phyloP scores from a whole-genome alignment of 805 yeast genomes.

The Saturnispora sekii region DNA sequence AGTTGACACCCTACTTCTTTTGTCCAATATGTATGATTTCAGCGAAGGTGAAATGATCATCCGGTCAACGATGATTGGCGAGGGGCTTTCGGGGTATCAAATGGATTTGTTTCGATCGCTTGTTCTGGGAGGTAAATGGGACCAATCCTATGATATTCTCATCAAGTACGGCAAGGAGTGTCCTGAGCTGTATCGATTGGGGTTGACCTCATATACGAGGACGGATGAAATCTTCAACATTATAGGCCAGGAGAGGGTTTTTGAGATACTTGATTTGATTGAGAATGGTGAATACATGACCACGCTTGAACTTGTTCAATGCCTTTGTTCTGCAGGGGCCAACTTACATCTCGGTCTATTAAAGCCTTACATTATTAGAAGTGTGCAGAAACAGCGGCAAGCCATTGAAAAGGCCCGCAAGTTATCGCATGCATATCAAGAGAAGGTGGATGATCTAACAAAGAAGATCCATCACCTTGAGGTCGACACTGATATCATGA shows the following conservation, averaged over 20 bases:
- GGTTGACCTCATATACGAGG: constrained; percentile 55
- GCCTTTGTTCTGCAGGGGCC: constrained; percentile 35
- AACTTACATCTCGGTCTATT: constrained; percentile 48
- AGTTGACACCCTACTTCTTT: constrained; percentile 41
- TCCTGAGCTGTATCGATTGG: constrained; percentile 55
- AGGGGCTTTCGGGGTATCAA: constrained; percentile 26
- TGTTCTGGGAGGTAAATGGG: constrained; percentile 47
- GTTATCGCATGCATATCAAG: constrained; percentile 56
- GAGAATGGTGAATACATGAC: constrained; percentile 47
- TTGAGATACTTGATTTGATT: constrained; percentile 42
- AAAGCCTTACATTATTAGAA: constrained; percentile 55
- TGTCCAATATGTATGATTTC: constrained; percentile 50
- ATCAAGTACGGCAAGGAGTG: constrained; percentile 51
- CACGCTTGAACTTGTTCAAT: constrained; percentile 50
- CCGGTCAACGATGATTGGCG: constrained; percentile 14
- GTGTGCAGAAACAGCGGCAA: constrained; percentile 46
- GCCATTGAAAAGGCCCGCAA: constrained; percentile 63
- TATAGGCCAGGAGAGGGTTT: constrained; percentile 43
- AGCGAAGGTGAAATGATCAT: constrained; percentile 38
- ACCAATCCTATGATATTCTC: constrained; percentile 47
- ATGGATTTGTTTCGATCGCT: constrained; percentile 60
- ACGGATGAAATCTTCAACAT: constrained; percentile 38
- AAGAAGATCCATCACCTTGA: constrained; percentile 43
- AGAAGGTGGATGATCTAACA: constrained; percentile 51
- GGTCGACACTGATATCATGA: constrained; percentile 41